Conservation (phyloP, 169 alveolate genomes). For the Plasmodium chabaudi region DNA sequence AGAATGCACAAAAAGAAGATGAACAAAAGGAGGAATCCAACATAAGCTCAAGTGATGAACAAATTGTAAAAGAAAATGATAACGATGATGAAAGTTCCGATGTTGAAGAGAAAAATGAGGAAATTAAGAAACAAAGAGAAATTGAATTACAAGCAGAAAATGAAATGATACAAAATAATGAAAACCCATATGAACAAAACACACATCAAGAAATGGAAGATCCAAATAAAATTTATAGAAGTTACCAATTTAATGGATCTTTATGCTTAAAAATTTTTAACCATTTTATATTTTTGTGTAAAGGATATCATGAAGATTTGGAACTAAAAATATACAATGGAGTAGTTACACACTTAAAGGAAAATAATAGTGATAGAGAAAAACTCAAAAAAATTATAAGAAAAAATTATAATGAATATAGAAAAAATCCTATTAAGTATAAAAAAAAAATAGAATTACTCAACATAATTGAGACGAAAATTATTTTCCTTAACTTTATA, state of each 20-base stretch:
- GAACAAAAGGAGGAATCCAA: background rate
- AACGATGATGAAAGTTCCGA: background rate
- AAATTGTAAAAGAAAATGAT: background rate
- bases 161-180: background rate
- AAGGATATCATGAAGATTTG: conserved; percentile 70
- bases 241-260: conserved; percentile 50
- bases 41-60: background rate
- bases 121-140: background rate
- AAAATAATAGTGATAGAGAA: conserved; percentile 57
- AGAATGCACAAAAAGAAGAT: background rate
- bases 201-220: background rate
- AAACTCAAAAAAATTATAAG: conserved; percentile 47
- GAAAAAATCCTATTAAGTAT: conserved; percentile 37
- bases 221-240: conserved; percentile 7
- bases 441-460: conserved; percentile 62
- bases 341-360: conserved; percentile 26
- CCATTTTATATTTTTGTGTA: conserved; percentile 58
- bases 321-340: conserved; percentile 75
- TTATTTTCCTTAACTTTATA: conserved; percentile 56
- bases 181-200: background rate
- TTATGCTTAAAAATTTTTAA: conserved; percentile 55
- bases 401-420: conserved; percentile 20
- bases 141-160: background rate
- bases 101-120: background rate
- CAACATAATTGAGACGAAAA: conserved; percentile 56